Base-by-base conservation (phyloP, 192 early-diverging fungal species). In the Bifiguratus adelaidae region DNA sequence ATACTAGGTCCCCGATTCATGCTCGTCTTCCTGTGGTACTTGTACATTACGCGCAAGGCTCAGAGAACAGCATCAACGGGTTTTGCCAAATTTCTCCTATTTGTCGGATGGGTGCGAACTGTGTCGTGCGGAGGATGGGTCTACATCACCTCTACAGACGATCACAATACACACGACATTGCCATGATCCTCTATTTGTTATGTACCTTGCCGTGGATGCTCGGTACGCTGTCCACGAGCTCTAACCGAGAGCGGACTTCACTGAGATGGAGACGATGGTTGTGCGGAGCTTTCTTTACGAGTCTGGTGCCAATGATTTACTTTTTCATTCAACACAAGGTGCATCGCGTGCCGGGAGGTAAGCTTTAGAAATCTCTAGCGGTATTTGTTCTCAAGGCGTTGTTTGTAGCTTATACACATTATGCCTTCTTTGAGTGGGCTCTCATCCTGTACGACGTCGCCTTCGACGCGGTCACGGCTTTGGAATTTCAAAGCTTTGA, bases 381-480 rank as follows among this genome's bases (percentile, higher is more conserved):
- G 18, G n/a, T 29, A 24, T 18, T 0, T 44, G 26, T 0, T 30
- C 20, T 20, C 21, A 4, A 13, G 20, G 18, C 4, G 19, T 29
- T 32, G 7, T 40, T 38, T 7, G 13, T 57, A 63, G 86, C 86
- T 2, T 85, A 89, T 49, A 85, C 81, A 15, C 71, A 60, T 35
- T 89, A 89, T 48, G 80, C 83, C 25, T 86, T 88, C 65, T 89
- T 87, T 51, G 85, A 87, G 48, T 89, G 85, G 85, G 73, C 80
- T 8, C 57, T 89, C 18, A 89, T 89, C 37, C 22, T 83, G n/a
- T 82, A 84, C 28, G 80, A 83, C 50, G 78, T 88, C 13, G 70
- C 74, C 47, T 88, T 80, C 50, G 84, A 86, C 48, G 80, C 80
- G n/a, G 69, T 82, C 21, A 73, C 75, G 49, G 67, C 73, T 50